Conservation (phyloP, 176 grass and related monocot species). For the Saccharum spontaneum region DNA sequence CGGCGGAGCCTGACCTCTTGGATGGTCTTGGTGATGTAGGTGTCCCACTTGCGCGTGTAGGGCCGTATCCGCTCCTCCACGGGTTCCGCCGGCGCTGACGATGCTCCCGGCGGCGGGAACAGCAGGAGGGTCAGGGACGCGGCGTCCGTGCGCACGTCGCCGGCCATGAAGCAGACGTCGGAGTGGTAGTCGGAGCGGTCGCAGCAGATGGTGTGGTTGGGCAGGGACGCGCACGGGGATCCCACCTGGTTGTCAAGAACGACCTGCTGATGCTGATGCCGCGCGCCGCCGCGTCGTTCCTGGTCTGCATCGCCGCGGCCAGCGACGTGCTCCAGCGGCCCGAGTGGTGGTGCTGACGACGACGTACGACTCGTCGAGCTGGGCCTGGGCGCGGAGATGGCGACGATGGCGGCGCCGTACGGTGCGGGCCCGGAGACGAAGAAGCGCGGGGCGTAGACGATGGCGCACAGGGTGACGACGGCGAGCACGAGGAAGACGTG, state of each 20-base stretch:
- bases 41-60: slow-evolving; percentile 88
- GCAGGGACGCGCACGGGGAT: slow-evolving; percentile 43
- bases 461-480: slow-evolving; percentile 20
- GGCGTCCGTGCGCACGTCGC: slow-evolving; percentile 65
- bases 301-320: not conserved
- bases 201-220: slow-evolving; percentile 56
- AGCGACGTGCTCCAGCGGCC: not conserved
- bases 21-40: slow-evolving; percentile 40
- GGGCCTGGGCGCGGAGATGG: not conserved
- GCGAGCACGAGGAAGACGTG: slow-evolving; percentile 30
- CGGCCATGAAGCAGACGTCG: slow-evolving; percentile 83
- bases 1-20: slow-evolving; percentile 57
- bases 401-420: not conserved
- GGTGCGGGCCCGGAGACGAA: not conserved
- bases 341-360: not conserved
- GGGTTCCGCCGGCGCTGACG: not conserved
- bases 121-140: slow-evolving; percentile 44
- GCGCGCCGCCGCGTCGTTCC: not conserved
- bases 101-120: not conserved
- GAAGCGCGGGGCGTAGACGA: slow-evolving; percentile 40
- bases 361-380: not conserved
- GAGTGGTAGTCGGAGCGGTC: slow-evolving; percentile 63
- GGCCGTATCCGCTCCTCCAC: slow-evolving; percentile 57
- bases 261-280: not conserved
- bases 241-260: slow-evolving; percentile 48